Conservation (phyloP, 2,329 filamentous ascomycete genomes). For the Xylaria multiplex region DNA sequence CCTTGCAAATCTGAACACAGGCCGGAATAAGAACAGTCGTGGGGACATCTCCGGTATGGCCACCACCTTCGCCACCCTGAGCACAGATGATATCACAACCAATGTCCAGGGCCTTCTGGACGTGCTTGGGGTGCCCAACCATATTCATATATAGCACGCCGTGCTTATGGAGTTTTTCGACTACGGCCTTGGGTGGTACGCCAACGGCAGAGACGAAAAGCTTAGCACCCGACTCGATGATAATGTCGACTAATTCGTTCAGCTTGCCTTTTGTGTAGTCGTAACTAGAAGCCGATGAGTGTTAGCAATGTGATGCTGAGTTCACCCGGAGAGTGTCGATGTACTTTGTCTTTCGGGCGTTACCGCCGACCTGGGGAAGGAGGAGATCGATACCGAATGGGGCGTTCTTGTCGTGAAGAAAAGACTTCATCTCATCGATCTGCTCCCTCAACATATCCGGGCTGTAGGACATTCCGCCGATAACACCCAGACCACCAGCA, state of each 20-base stretch:
- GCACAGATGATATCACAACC: constrained; percentile 98
- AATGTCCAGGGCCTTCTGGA: constrained; percentile 91
- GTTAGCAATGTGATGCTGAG: constrained; percentile 35
- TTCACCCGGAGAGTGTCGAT: constrained; percentile 39
- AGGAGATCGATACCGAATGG: constrained; percentile 95
- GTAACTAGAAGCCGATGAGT: constrained; percentile 70
- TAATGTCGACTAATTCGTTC: constrained; percentile 85
- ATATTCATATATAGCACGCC: constrained; percentile 99
- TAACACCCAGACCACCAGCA: constrained; percentile 94
- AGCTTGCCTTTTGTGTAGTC: constrained; percentile 99
- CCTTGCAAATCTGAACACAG: constrained; percentile 82
- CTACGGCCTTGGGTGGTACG: constrained; percentile 86
- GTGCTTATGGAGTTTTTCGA: constrained; percentile 87
- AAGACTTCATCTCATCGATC: constrained; percentile 91
- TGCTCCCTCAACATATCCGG: constrained; percentile 97
- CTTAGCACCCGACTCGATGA: constrained; percentile 90
- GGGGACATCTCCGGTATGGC: constrained; percentile 93
- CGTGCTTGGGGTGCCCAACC: constrained; percentile 99
- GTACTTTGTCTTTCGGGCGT: constrained; percentile 91
- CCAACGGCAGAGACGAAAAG: constrained; percentile 98
- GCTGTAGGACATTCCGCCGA: constrained; percentile 94
- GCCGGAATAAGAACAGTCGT: constrained; percentile 93
- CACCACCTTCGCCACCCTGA: constrained; percentile 96
- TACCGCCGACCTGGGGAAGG: constrained; percentile 93
- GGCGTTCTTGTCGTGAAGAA: constrained; percentile 87